Base-by-base conservation (phyloP, 2,329 filamentous ascomycete genomes). In the Xylaria sp. region DNA sequence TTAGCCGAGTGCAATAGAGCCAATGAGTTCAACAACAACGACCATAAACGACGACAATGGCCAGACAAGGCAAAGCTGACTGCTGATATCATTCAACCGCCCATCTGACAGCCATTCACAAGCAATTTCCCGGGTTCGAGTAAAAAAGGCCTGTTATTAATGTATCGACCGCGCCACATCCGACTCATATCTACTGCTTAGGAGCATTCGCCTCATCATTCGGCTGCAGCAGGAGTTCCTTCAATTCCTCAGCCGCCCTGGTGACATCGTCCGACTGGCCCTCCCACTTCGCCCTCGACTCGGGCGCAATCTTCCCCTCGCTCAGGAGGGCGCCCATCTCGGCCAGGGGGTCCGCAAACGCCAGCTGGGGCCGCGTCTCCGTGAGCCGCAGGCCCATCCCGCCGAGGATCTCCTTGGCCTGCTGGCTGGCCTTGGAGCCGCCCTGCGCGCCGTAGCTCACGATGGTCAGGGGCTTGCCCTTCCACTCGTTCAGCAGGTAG, bases 401-500 rank as follows among this genome's bases (percentile, higher is more conserved):
- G 48, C 63, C 44, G 8, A 77, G 65, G 2, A 64, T 68, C 11
- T 66, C 63, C 46, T 70, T 68, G 23, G 73, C 68, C 46, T 71
- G 67, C 46, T 74, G 71, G 31, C 65, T 71, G 7, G 77, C 74
- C 19, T 60, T 58, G 40, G 58, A 62, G 27, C 80, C 81, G 31
- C 81, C 80, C 3, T 71, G 63, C 0, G 78, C 78, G 4, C 85
- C 85, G 72, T 87, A 87, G 58, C 78, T 82, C 25, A 88, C 78
- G 58, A 87, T 76, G 47, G 75, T 74, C 17, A 78, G 79, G 0
- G 84, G 81, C 71, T 87, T 87, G 8, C 80, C 82, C 23, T 73
- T 78, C 82, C 84, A 87, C 69, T 87, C 85, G 67, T 87, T 74
- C 66, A 78, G 81, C 0, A 89, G 77, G 68, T 85, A 88, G 70